Conservation (phyloP, 1,139 yeast genomes). For the Lizanozyma gosingica region DNA sequence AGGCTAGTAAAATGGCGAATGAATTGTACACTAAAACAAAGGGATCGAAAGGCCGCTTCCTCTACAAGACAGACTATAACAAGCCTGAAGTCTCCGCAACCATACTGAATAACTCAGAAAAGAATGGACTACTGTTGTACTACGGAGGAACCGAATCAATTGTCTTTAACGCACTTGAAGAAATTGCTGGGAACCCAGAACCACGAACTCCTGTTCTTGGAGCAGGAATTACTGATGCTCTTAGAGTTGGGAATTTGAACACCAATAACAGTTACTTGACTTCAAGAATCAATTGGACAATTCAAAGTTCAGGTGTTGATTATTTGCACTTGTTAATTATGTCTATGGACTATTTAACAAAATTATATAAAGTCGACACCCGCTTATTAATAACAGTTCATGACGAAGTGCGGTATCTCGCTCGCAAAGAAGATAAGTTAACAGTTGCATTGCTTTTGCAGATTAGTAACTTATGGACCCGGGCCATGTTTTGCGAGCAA, state of each 20-base stretch:
- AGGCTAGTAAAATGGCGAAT: slow-evolving; percentile 62
- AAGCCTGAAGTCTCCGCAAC: slow-evolving; percentile 10
- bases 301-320: slow-evolving; percentile 97
- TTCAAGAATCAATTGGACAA: slow-evolving; percentile 94
- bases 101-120: background rate
- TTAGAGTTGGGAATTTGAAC: slow-evolving; percentile 57
- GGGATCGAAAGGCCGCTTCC: slow-evolving; percentile 42
- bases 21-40: slow-evolving; percentile 74
- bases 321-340: slow-evolving; percentile 78
- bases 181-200: slow-evolving; percentile 72
- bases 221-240: slow-evolving; percentile 85
- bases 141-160: slow-evolving; percentile 93
- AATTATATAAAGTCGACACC: slow-evolving; percentile 62
- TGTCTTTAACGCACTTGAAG: slow-evolving; percentile 80
- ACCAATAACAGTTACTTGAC: slow-evolving; percentile 64
- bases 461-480: slow-evolving; percentile 87
- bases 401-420: slow-evolving; percentile 85
- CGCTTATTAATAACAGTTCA: slow-evolving; percentile 84
- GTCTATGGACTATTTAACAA: slow-evolving; percentile 77
- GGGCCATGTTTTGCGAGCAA: slow-evolving; percentile 93
- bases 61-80: slow-evolving; percentile 19
- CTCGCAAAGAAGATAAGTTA: slow-evolving; percentile 62
- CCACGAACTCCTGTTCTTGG: slow-evolving; percentile 92
- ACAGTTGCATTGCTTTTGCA: slow-evolving; percentile 78
- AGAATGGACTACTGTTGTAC: slow-evolving; percentile 42